A percentile compares a stretch with the other conserved stretches of the same genome.
Conservation (phyloP, 495 filamentous ascomycete species). For the Neurospora hispaniola region DNA sequence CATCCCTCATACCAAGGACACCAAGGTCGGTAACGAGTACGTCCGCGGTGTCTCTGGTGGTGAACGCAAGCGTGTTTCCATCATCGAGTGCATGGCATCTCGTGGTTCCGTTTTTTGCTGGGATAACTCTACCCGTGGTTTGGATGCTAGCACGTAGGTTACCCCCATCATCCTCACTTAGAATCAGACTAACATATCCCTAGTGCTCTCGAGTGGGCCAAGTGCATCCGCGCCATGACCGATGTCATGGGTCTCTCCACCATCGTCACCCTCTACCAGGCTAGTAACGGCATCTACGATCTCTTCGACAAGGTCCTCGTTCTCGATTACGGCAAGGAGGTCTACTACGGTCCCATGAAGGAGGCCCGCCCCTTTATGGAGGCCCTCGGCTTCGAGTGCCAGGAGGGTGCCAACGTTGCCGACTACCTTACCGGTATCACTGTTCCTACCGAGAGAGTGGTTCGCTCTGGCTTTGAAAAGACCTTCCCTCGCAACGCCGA, state of each 20-base stretch:
- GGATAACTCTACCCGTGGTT: conserved; percentile 44
- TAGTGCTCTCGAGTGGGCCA: conserved; percentile 38
- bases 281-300: conserved; percentile 55
- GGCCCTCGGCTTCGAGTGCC: conserved; percentile 40
- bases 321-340: conserved; percentile 51
- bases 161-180: not conserved
- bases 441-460: conserved; percentile 16
- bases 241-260: conserved; percentile 45
- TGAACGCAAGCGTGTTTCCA: conserved; percentile 43
- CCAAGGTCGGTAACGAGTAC: conserved; percentile 71
- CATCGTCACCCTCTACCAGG: conserved; percentile 63
- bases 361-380: conserved; percentile 47
- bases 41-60: conserved; percentile 61
- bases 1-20: conserved; percentile 67
- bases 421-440: conserved; percentile 48
- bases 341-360: conserved; percentile 47
- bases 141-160: conserved; percentile 28
- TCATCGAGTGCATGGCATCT: conserved; percentile 32
- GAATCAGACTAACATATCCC: conserved; percentile 2
- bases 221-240: conserved; percentile 39
- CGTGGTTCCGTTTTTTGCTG: conserved; percentile 31
- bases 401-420: conserved; percentile 41
- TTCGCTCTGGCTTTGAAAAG: conserved; percentile 21
- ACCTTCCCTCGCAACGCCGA: conserved; percentile 39
- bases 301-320: conserved; percentile 53